These are phyloP conservation scores for Globisporangium nagaii DNA, from an alignment of 352 stramenopile species.

Conservation along the genomic window DNA sequence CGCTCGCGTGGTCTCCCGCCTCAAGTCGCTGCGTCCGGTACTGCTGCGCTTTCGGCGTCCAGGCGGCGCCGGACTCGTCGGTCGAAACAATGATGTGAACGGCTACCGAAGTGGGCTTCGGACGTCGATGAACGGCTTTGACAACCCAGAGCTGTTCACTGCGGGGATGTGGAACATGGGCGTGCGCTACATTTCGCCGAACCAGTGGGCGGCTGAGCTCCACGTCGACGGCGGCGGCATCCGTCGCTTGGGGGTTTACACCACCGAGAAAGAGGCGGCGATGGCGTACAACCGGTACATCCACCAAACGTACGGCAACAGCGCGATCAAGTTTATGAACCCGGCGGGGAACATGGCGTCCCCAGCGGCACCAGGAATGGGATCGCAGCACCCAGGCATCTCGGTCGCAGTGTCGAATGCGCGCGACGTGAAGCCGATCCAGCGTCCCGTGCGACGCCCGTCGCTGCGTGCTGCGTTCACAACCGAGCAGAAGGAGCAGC, in stretches of 20 bases:
- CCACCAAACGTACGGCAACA: slow-evolving; percentile 76
- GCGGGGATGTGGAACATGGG: slow-evolving; percentile 81
- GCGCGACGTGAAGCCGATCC: slow-evolving; percentile 51
- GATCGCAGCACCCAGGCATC: slow-evolving; percentile 21
- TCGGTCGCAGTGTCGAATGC: slow-evolving; percentile 46
- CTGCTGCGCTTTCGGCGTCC: slow-evolving; percentile 74
- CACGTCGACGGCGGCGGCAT: slow-evolving; percentile 79
- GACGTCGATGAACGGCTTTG: slow-evolving; percentile 55
- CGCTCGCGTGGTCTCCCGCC: slow-evolving; percentile 65
- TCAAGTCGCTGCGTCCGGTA: slow-evolving; percentile 77
- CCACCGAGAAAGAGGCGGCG: slow-evolving; percentile 69
- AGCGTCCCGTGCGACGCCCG: slow-evolving; percentile 32
- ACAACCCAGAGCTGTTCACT: slow-evolving; percentile 73
- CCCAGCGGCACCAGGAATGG: slow-evolving; percentile 7
- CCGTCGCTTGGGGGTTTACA: slow-evolving; percentile 65
- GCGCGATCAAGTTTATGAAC: slow-evolving; percentile 83
- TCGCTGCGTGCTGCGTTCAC: slow-evolving; percentile 60
- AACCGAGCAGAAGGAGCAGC: slow-evolving; percentile 82
- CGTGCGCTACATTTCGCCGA: slow-evolving; percentile 66
- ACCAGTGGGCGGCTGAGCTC: slow-evolving; percentile 77
- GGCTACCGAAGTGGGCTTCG: slow-evolving; percentile 61
- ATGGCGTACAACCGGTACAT: slow-evolving; percentile 86
- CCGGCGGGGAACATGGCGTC: slow-evolving; percentile 37
- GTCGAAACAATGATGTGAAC: slow-evolving; percentile 29
- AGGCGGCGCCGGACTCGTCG: slow-evolving; percentile 32